These are phyloP conservation scores for Cladosporium sp. DNA, from an alignment of 2,329 filamentous ascomycete species.

Conservation along the genomic window DNA sequence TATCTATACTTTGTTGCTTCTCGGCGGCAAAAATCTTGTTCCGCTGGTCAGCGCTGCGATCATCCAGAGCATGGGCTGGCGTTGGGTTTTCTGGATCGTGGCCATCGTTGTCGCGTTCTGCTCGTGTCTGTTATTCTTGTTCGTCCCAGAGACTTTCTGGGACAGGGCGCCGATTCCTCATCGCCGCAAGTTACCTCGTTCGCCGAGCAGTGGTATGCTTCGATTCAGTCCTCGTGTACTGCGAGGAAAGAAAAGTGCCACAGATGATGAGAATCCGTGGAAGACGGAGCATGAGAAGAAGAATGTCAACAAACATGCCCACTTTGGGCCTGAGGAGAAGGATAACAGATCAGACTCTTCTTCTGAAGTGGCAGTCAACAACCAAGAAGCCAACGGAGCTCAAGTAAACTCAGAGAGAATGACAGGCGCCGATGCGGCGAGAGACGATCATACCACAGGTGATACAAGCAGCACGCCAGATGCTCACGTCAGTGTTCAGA, in stretches of 20 bases:
- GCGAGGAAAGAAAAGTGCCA: background rate
- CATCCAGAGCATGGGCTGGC: conserved; percentile 74
- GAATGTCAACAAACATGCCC: conserved; percentile 16
- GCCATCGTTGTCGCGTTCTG: conserved; percentile 73
- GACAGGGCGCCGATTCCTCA: conserved; percentile 66
- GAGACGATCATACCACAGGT: too few species aligned
- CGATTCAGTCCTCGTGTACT: too few species aligned
- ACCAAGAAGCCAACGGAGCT: background rate
- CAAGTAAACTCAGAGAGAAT: background rate
- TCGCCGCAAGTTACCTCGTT: background rate
- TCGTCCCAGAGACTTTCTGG: conserved; percentile 95
- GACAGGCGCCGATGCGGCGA: background rate
- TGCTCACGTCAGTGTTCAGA: too few species aligned
- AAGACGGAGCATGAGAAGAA: background rate
- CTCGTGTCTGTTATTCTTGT: conserved; percentile 72
- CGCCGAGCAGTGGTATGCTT: too few species aligned
- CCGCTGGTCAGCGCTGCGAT: conserved; percentile 82
- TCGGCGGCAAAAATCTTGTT: conserved; percentile 80
- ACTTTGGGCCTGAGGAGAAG: conserved; percentile 18
- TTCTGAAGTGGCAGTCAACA: background rate
- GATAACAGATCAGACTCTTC: background rate
- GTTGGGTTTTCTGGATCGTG: conserved; percentile 61
- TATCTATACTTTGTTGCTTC: conserved; percentile 82
- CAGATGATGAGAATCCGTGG: background rate
- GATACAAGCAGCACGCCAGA: background rate